These are phyloP conservation scores for Claviceps spartinae DNA, from an alignment of 2,329 filamentous ascomycete genomes.

Conservation along the genomic window DNA sequence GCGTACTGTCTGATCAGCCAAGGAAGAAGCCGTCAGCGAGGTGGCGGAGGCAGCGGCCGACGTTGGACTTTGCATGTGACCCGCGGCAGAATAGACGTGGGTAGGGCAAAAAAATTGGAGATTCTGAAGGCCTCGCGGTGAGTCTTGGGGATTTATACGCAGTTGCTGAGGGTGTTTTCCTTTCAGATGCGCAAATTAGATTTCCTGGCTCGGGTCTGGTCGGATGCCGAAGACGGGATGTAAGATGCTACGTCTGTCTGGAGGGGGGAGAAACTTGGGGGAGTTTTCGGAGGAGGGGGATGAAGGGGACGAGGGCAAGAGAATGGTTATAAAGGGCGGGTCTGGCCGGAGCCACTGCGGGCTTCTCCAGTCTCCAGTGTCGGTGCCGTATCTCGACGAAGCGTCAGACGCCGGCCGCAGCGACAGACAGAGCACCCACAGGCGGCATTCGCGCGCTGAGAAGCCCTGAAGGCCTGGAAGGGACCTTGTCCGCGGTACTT, in stretches of 20 bases:
- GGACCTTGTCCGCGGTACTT: too few species aligned
- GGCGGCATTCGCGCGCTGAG: too few species aligned
- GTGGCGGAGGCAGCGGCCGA: conserved; percentile 64
- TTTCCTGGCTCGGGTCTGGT: background rate
- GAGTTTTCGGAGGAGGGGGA: conserved; percentile 8
- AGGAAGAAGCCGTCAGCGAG: conserved; percentile 49
- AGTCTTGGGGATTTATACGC: background rate
- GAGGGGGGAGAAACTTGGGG: conserved; percentile 9
- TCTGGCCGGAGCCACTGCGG: conserved; percentile 18
- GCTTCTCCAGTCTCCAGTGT: too few species aligned
- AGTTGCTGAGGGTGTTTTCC: background rate
- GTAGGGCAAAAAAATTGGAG: background rate
- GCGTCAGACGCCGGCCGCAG: too few species aligned
- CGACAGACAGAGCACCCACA: too few species aligned
- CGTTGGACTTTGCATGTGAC: conserved; percentile 64
- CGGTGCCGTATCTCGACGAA: too few species aligned
- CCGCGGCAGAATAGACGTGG: conserved; percentile 6
- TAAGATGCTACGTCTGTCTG: conserved; percentile 3
- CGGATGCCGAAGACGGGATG: background rate
- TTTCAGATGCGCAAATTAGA: background rate
- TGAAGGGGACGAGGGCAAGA: conserved; percentile 11
- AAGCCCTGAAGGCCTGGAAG: too few species aligned
- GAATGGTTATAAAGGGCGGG: conserved; percentile 20
- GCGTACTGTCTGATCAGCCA: conserved; percentile 13
- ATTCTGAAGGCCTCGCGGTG: background rate